Conservation (phyloP, 192 early-diverging fungal genomes). For the Gaertneriomyces semiglobifer region DNA sequence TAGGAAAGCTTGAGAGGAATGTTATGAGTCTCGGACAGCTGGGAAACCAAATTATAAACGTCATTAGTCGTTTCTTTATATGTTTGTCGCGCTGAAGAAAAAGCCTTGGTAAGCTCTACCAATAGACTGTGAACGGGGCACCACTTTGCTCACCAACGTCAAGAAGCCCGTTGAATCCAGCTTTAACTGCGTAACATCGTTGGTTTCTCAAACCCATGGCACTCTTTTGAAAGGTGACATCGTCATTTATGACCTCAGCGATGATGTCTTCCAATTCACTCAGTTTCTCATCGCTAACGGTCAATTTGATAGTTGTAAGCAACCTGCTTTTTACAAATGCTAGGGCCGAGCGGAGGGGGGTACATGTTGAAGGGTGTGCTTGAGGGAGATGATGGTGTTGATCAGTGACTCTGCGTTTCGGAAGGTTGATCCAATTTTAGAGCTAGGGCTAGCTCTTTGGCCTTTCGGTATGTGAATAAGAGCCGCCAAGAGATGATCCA, state of each 20-base stretch:
- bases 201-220: conserved; percentile 77
- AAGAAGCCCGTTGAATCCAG: conserved; percentile 76
- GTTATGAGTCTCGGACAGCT: conserved; percentile 50
- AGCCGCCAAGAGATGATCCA: too few species aligned
- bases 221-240: conserved; percentile 65
- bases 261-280: conserved; percentile 44
- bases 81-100: conserved; percentile 59
- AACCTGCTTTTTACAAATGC: conserved; percentile 37
- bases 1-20: conserved; percentile 68
- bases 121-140: not conserved
- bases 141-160: conserved; percentile 64
- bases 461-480: too few species aligned
- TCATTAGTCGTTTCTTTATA: conserved; percentile 74
- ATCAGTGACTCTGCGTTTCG: conserved; percentile 63
- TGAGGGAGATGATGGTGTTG: conserved; percentile 65
- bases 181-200: conserved; percentile 71
- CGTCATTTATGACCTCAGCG: conserved; percentile 62
- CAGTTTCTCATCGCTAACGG: conserved; percentile 44
- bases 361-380: conserved; percentile 60
- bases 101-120: not conserved
- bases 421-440: conserved; percentile 43
- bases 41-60: conserved; percentile 59
- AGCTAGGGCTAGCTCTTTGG: conserved; percentile 11
- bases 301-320: not conserved
- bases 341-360: conserved; percentile 37